Evolutionary conservation across 306 rosid species (phyloP), one percentile per base, ranked within the genome.

Genomic region (Vigna mungo): DNA sequence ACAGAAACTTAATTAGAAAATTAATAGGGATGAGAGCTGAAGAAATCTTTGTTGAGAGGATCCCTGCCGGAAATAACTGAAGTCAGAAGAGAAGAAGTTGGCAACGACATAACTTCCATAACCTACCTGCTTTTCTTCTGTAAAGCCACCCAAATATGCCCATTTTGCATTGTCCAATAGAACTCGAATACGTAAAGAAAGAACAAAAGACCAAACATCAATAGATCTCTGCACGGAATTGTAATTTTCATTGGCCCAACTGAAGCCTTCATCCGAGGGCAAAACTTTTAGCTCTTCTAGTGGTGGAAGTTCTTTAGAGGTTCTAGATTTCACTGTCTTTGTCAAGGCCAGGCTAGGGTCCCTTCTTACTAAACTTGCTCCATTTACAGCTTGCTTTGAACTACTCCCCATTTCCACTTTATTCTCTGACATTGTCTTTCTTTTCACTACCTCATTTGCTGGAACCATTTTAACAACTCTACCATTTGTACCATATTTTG

Each of bases 171-270:
- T 89, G 72, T 92, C 96, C 16, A 92, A 79, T 43, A 95, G 87
- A 82, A 92, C 74, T 16, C 97, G 97, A 13, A 95, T 48, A 1
- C 98, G 92, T 17, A 95, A 75, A 61, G 98, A 90, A 78, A 95
- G 7, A 72, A 92, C 93, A 54, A 87, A 95, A 32, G 97, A 92
- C 98, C 98, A 95, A 27, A 95, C 97, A 82, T 95, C 98, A 51
- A 93, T 75, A 62, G 86, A 82, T 85, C 98, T 89, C 82, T 95
- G 98, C 85, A 64, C 68, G 18, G 97, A 90, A 80, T 84, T 95
- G 77, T 95, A 95, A 78, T 92, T 92, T 73, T 90, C 98, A 81
- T 87, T 90, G 51, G 98, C 97, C 98, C 98, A 95, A 78, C 93
- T 88, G 81, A 95, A 95, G 32, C 88, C 88, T 78, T 95, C 96